Evolutionary conservation across 176 grass and related monocot species (phyloP).

Genomic region (Eleusine indica): DNA sequence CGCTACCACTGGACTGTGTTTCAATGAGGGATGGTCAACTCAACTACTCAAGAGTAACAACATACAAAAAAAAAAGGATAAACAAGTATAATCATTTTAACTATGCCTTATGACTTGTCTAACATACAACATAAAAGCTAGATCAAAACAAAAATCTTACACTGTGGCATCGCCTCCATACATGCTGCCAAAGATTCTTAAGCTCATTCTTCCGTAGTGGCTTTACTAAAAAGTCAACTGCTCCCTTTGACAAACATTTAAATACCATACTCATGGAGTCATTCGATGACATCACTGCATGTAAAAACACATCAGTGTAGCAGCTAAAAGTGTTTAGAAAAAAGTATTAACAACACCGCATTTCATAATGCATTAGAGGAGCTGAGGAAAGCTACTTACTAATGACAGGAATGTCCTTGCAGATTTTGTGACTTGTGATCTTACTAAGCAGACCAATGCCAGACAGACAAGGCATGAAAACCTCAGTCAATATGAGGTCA

Average conservation of each 20-base stretch:
- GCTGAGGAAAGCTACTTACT: slow-evolving; percentile 70
- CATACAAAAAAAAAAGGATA: slow-evolving; percentile 15
- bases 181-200: slow-evolving; percentile 94
- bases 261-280: slow-evolving; percentile 89
- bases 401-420: slow-evolving; percentile 89
- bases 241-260: slow-evolving; percentile 88
- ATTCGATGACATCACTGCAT: slow-evolving; percentile 98
- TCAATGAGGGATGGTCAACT: slow-evolving; percentile 39
- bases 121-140: slow-evolving; percentile 30
- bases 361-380: neutral
- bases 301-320: slow-evolving; percentile 56
- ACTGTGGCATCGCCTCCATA: slow-evolving; percentile 91
- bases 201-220: slow-evolving; percentile 96
- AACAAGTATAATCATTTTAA: slow-evolving; percentile 22
- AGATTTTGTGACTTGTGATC: slow-evolving; percentile 83
- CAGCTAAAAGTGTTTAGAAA: slow-evolving; percentile 50
- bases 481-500: slow-evolving; percentile 95
- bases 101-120: neutral
- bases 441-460: slow-evolving; percentile 84
- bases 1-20: slow-evolving; percentile 85
- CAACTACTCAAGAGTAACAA: slow-evolving; percentile 24
- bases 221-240: slow-evolving; percentile 98
- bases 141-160: slow-evolving; percentile 57
- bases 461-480: slow-evolving; percentile 72
- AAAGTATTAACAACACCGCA: slow-evolving; percentile 10